Evolutionary conservation across 495 filamentous ascomycete genomes (phyloP), one percentile per base, ranked within the genome.

Genomic region (Podospora pseudocomata): DNA sequence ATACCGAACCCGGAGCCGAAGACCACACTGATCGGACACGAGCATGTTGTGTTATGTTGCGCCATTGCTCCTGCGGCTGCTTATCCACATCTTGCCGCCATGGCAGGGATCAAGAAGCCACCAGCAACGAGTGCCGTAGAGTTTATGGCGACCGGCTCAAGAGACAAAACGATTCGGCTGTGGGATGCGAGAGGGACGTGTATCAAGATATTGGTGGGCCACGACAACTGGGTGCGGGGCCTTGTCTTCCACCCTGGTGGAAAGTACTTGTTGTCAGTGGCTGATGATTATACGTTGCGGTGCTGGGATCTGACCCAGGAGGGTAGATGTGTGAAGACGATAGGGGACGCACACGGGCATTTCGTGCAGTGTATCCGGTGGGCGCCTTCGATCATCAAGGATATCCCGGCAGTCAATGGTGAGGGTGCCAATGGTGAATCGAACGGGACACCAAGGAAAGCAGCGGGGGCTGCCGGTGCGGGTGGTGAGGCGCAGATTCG

Each of bases 261-360:
- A 0, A 97, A 96, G 77, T 99, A 95, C 71, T 84, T 99, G 2
- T 79, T 99, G 19, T 92, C 89, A 39, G 91, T 90, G 4, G 82
- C 89, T 27, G 95, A 99, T 73, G 95, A 99, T 76, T 96, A 96
- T 78, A 94, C 92, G 15, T 81, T 99, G 44, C 84, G 94, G 57
- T 97, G 94, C 81, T 99, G 95, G 95, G 95, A 99, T 80, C 82
- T 99, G 9, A 84, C 85, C 16, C 95, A 99, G 73, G 94, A 97
- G 76, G 91, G 92, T 19, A 90, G 91, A 70, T 92, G 93, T 70
- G 94, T 97, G 66, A 94, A 94, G 81, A 90, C 86, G 3, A 78
- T 97, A 18, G 81, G 85, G 49, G 90, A 94, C 71, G 91, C 88
- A 1, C 95, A 97, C 76, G 89, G 83, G 5, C 92, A 93, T 75